Conservation (phyloP, 345 rosid species). For the Brassica cretica region DNA sequence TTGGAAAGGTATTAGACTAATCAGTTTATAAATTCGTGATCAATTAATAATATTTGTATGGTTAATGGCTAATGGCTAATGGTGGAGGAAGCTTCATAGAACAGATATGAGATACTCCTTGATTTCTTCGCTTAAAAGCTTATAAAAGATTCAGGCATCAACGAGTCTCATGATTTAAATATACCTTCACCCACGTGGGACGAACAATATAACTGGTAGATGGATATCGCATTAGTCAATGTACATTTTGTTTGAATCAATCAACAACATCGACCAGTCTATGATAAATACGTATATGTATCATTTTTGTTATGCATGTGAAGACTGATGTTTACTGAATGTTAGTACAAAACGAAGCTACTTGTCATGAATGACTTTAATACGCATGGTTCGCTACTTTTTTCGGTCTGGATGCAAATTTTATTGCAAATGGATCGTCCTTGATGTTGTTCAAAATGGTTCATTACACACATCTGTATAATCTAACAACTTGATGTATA, state of each 20-base stretch:
- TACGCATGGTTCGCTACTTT: background rate
- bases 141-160: conserved; percentile 20
- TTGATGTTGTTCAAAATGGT: background rate
- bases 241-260: background rate
- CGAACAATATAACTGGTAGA: conserved; percentile 2
- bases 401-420: background rate
- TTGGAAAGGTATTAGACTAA: conserved; percentile 29
- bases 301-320: background rate
- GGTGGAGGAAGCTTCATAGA: conserved; percentile 34
- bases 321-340: background rate
- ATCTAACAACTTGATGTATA: background rate
- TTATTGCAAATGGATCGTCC: background rate
- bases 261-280: background rate
- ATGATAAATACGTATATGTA: background rate
- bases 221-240: background rate
- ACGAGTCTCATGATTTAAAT: conserved; percentile 16
- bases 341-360: background rate
- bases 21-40: conserved; percentile 18
- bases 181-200: conserved; percentile 32
- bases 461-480: background rate
- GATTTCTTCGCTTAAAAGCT: conserved; percentile 22
- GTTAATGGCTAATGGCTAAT: background rate
- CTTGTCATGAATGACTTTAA: background rate
- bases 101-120: conserved; percentile 13
- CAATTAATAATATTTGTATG: conserved; percentile 10